A percentile compares a stretch with the other conserved stretches of the same genome.
These are phyloP conservation scores for Talaromyces sp. DNA, from an alignment of 2,329 filamentous ascomycete genomes.

Conservation along the genomic window DNA sequence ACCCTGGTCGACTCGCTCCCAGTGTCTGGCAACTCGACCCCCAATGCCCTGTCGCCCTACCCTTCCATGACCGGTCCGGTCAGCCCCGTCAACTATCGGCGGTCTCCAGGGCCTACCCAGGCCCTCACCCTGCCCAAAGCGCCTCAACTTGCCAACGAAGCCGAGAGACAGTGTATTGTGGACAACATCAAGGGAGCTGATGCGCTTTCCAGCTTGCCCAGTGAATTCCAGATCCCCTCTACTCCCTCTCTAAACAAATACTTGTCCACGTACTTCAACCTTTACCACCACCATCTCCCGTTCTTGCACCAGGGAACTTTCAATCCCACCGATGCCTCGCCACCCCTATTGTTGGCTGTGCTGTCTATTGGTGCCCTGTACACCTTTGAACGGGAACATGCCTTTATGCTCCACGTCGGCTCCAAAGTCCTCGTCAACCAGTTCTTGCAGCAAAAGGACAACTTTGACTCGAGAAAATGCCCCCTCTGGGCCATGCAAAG, in stretches of 20 bases:
- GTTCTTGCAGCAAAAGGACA: slow-evolving; percentile 96
- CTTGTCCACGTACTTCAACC: slow-evolving; percentile 89
- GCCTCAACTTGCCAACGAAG: slow-evolving; percentile 77
- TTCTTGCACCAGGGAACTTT: slow-evolving; percentile 94
- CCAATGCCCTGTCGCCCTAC: slow-evolving; percentile 69
- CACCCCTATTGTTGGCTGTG: slow-evolving; percentile 80
- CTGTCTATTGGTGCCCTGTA: slow-evolving; percentile 94
- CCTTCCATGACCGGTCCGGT: slow-evolving; percentile 63
- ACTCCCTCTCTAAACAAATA: slow-evolving; percentile 82
- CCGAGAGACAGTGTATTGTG: slow-evolving; percentile 78
- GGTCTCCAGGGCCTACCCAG: slow-evolving; percentile 65
- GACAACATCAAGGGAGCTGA: slow-evolving; percentile 82
- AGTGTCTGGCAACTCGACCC: slow-evolving; percentile 64
- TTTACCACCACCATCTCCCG: slow-evolving; percentile 95
- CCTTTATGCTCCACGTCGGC: slow-evolving; percentile 94
- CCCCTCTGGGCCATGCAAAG: slow-evolving; percentile 98
- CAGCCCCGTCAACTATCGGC: slow-evolving; percentile 64
- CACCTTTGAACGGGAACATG: slow-evolving; percentile 94
- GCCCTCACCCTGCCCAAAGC: slow-evolving; percentile 62
- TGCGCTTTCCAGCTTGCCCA: slow-evolving; percentile 74
- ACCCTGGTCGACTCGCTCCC: slow-evolving; percentile 70
- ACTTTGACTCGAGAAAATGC: slow-evolving; percentile 96
- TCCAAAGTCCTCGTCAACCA: slow-evolving; percentile 97
- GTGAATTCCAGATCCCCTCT: slow-evolving; percentile 83
- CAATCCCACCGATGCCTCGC: slow-evolving; percentile 71